Percentiles rank a stretch among this genome's conserved stretches.
Conservation (phyloP, 2,329 filamentous ascomycete species). For the Ambrosiella xylebori region DNA sequence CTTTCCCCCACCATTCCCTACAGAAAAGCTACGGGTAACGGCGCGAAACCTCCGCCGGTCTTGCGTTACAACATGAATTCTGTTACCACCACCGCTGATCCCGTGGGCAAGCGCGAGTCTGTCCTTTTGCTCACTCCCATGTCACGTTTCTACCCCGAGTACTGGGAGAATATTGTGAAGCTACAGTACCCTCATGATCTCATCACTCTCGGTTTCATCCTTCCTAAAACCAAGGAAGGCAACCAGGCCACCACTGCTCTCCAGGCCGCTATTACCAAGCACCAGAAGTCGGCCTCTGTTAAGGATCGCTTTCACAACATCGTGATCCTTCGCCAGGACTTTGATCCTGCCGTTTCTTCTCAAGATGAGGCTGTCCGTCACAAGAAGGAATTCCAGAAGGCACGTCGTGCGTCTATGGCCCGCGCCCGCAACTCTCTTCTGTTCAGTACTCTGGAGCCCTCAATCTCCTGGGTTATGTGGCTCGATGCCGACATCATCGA, state of each 20-base stretch:
- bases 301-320: slow-evolving; percentile 78
- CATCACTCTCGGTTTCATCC: slow-evolving; percentile 88
- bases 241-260: slow-evolving; percentile 70
- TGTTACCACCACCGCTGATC: slow-evolving; percentile 63
- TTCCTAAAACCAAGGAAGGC: slow-evolving; percentile 83
- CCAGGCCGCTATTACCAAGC: slow-evolving; percentile 70
- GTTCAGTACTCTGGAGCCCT: slow-evolving; percentile 83
- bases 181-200: slow-evolving; percentile 84
- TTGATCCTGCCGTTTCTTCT: slow-evolving; percentile 61
- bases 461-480: slow-evolving; percentile 94
- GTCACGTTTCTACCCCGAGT: slow-evolving; percentile 79
- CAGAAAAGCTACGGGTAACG: slow-evolving; percentile 36
- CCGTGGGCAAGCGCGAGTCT: slow-evolving; percentile 63
- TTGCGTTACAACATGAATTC: slow-evolving; percentile 91
- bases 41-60: slow-evolving; percentile 55
- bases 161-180: slow-evolving; percentile 83
- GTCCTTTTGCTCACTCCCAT: slow-evolving; percentile 86
- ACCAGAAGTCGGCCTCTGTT: slow-evolving; percentile 59
- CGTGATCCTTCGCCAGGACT: slow-evolving; percentile 89
- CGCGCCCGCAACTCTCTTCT: slow-evolving; percentile 84
- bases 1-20: slow-evolving; percentile 28
- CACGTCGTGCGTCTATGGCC: slow-evolving; percentile 73
- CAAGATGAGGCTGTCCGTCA: slow-evolving; percentile 82
- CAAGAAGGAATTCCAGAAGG: slow-evolving; percentile 80
- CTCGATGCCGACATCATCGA: slow-evolving; percentile 85